phyloP scores from a whole-genome alignment of 164 flowering plant species.

The Magnolia changhungtana region DNA sequence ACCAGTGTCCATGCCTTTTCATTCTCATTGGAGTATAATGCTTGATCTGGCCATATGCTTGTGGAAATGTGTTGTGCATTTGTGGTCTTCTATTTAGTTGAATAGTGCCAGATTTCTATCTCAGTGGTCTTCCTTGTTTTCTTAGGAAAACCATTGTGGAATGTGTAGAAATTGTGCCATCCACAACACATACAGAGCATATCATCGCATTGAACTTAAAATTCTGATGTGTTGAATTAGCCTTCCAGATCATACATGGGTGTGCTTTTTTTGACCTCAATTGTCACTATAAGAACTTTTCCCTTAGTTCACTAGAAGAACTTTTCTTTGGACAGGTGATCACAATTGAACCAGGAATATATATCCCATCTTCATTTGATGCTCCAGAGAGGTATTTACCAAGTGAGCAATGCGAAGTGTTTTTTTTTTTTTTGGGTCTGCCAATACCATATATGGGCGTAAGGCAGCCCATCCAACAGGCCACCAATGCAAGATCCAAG shows the following conservation, averaged over 20 bases:
- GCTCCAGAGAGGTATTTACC: slow-evolving; percentile 62
- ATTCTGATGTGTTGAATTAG: no score
- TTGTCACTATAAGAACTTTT: slow-evolving; percentile 4
- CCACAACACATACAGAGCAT: neutral
- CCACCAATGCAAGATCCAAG: no score
- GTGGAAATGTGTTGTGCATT: no score
- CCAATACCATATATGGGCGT: neutral
- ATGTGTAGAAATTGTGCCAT: no score
- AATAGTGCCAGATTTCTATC: no score
- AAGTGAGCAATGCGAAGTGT: neutral
- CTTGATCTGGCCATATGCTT: no score
- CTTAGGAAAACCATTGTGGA: no score
- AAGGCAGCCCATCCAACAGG: neutral
- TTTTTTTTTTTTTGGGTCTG: neutral
- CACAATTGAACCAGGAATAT: slow-evolving; percentile 96
- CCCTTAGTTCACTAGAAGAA: neutral
- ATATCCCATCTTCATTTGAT: slow-evolving; percentile 60
- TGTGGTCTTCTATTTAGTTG: no score
- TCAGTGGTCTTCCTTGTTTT: no score
- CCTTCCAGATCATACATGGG: neutral
- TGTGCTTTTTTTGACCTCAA: neutral
- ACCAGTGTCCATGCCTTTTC: no score
- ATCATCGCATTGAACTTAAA: neutral
- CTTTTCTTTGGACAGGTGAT: slow-evolving; percentile 51
- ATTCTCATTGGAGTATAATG: no score